Percentiles rank a stretch among this genome's conserved stretches.
These are phyloP conservation scores for Lactarius indigo DNA, from an alignment of 768 basidiomycete species.

Conservation along the genomic window DNA sequence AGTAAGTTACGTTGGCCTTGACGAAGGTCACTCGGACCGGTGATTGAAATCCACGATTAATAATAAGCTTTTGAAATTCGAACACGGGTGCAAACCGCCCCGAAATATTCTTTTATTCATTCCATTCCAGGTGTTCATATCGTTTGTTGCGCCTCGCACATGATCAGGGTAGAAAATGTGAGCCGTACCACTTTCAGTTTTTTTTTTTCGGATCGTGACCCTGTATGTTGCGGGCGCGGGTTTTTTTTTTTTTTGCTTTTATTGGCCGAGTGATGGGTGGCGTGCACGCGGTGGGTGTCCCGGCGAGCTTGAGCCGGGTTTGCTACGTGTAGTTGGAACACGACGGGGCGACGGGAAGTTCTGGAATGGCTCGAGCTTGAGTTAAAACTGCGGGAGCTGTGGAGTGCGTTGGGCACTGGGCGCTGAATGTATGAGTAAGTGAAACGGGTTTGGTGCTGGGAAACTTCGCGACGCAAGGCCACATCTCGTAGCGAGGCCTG, in stretches of 20 bases:
- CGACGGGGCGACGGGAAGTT: too few species aligned
- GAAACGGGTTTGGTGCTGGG: background rate
- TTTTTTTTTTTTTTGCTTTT: too few species aligned
- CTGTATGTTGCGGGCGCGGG: too few species aligned
- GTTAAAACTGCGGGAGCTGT: background rate
- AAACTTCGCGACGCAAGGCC: background rate
- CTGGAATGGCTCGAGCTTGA: background rate
- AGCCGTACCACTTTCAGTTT: too few species aligned
- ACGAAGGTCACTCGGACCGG: background rate
- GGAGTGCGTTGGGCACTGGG: background rate
- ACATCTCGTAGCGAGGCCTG: background rate
- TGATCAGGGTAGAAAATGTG: too few species aligned
- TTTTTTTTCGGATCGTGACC: too few species aligned
- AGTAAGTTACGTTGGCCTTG: background rate
- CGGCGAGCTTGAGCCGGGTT: too few species aligned
- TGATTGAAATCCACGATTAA: background rate
- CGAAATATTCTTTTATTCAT: background rate
- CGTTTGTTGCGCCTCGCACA: too few species aligned
- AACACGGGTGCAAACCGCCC: background rate
- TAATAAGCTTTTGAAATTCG: background rate
- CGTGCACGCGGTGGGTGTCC: too few species aligned
- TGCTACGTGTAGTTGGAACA: too few species aligned
- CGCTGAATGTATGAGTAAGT: background rate
- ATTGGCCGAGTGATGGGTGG: too few species aligned
- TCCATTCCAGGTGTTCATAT: too few species aligned